Percentiles rank a stretch among this genome's conserved stretches.
These are phyloP conservation scores for Hapsidospora chrysogenum DNA, from an alignment of 495 filamentous ascomycete genomes.

Conservation along the genomic window DNA sequence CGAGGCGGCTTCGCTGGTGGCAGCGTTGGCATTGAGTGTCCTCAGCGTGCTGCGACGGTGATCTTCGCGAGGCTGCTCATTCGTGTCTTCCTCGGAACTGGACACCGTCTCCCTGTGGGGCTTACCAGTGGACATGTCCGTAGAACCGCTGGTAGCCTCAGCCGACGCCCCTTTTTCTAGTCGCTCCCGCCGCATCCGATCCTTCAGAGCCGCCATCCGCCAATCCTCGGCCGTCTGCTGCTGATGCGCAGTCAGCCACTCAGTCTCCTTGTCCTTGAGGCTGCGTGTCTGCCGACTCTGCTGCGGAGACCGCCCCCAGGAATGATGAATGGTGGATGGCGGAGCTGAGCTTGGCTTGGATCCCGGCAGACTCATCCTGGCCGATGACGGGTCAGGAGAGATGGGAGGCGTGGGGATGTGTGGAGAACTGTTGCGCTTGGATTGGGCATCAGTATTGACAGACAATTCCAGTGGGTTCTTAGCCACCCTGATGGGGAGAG, in stretches of 20 bases:
- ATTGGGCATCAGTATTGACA: not conserved
- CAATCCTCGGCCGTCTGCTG: not conserved
- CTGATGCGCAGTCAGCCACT: not conserved
- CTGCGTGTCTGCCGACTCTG: not conserved
- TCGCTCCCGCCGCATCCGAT: too few relatives aligned
- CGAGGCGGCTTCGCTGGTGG: too few relatives aligned
- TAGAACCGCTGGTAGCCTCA: too few relatives aligned
- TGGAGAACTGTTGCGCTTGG: not conserved
- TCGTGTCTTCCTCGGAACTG: too few relatives aligned
- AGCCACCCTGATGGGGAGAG: not conserved
- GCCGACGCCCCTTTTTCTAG: too few relatives aligned
- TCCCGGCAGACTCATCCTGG: too few relatives aligned
- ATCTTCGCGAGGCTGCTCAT: not conserved
- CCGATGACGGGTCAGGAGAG: not conserved
- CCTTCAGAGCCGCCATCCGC: not conserved
- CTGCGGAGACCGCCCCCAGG: not conserved
- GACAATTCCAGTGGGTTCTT: not conserved
- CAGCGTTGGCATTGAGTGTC: not conserved
- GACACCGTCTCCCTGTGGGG: too few relatives aligned
- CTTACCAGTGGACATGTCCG: too few relatives aligned
- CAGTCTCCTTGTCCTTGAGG: not conserved
- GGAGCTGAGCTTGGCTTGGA: too few relatives aligned
- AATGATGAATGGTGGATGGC: too few relatives aligned
- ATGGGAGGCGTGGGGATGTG: not conserved
- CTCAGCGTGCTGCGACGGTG: not conserved